These are phyloP conservation scores for Fomitiporia mediterranea DNA, from an alignment of 1,284 basidiomycete species.

Conservation along the genomic window DNA sequence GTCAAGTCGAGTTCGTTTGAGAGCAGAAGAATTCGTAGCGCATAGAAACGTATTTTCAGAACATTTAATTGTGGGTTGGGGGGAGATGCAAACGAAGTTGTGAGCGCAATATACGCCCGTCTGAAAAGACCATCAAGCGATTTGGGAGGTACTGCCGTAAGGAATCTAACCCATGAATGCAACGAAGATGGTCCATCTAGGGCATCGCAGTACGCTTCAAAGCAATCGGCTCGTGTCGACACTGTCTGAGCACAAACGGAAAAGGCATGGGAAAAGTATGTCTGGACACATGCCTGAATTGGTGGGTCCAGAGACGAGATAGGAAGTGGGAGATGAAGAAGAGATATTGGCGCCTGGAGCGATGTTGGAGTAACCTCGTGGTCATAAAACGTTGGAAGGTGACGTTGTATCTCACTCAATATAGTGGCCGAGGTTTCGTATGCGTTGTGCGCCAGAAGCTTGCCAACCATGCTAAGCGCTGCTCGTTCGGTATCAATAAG, in stretches of 20 bases:
- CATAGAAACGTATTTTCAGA: slow-evolving; percentile 47
- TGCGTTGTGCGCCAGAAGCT: slow-evolving; percentile 60
- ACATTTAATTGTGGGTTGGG: slow-evolving; percentile 27
- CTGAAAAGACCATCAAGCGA: slow-evolving; percentile 54
- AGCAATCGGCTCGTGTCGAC: slow-evolving; percentile 23
- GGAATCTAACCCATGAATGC: slow-evolving; percentile 46
- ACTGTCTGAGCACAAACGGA: slow-evolving; percentile 33
- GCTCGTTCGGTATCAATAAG: slow-evolving; percentile 69
- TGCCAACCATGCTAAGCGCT: slow-evolving; percentile 58
- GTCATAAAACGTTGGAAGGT: slow-evolving; percentile 33
- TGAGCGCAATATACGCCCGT: slow-evolving; percentile 50
- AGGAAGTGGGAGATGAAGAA: slow-evolving; percentile 47
- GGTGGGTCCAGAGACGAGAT: slow-evolving; percentile 33
- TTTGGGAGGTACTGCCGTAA: slow-evolving; percentile 42
- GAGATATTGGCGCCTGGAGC: slow-evolving; percentile 24
- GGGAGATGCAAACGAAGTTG: slow-evolving; percentile 31
- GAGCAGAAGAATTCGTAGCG: slow-evolving; percentile 21
- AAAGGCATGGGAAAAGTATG: slow-evolving; percentile 51
- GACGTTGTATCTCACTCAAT: slow-evolving; percentile 42
- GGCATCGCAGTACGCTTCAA: slow-evolving; percentile 31
- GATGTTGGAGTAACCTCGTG: background rate
- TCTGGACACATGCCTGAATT: slow-evolving; percentile 51
- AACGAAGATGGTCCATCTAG: slow-evolving; percentile 41
- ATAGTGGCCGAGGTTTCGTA: slow-evolving; percentile 45
- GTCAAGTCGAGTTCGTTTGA: slow-evolving; percentile 9